phyloP scores from a whole-genome alignment of 768 basidiomycete species.

The Boletus subcaerulescens region DNA sequence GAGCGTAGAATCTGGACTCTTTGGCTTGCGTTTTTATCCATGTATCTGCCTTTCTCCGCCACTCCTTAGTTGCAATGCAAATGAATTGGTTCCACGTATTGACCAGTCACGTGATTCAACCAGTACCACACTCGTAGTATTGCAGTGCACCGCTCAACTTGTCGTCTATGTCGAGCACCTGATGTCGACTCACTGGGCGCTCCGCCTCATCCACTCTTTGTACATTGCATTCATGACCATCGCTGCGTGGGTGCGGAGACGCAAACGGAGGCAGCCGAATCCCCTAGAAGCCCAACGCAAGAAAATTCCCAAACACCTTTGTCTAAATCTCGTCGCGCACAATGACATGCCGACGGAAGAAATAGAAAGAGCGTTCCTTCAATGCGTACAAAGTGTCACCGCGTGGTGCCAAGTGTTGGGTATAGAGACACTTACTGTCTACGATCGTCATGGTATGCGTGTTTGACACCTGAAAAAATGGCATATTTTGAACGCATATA shows the following conservation, averaged over 20 bases:
- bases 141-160: too few species aligned
- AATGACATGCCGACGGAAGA: constrained; percentile 33
- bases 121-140: too few species aligned
- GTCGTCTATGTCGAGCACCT: constrained; percentile 14
- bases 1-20: constrained; percentile 3
- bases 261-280: constrained; percentile 39
- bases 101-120: constrained; percentile 18
- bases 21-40: neutral
- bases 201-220: constrained; percentile 56
- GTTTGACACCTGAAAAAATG: neutral
- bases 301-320: constrained; percentile 64
- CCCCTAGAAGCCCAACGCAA: constrained; percentile 50
- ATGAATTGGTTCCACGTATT: constrained; percentile 20
- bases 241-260: constrained; percentile 39
- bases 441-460: constrained; percentile 65
- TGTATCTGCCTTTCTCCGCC: neutral
- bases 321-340: constrained; percentile 57
- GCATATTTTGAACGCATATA: constrained; percentile 5
- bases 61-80: neutral
- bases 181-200: constrained; percentile 44
- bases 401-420: constrained; percentile 64
- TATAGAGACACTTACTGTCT: constrained; percentile 63
- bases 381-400: constrained; percentile 51
- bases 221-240: constrained; percentile 46
- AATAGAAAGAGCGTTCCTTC: constrained; percentile 43